These are phyloP conservation scores for Lippia alba DNA, from an alignment of 305 asterid species.

Conservation along the genomic window DNA sequence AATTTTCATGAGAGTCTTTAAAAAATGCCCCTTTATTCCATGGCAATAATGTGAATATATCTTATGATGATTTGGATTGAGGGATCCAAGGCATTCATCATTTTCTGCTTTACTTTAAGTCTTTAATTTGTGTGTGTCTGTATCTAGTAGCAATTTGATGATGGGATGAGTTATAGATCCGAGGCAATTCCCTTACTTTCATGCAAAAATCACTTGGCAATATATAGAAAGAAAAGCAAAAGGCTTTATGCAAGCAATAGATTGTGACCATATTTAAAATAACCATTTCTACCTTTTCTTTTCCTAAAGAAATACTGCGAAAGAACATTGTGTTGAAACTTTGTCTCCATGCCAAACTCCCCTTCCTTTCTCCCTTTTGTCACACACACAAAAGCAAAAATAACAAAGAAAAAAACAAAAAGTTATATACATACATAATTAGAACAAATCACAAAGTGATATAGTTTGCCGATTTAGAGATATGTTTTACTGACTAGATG, in stretches of 20 bases:
- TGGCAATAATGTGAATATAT: slow-evolving; percentile 41
- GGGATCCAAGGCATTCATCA: slow-evolving; percentile 65
- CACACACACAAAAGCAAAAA: slow-evolving; percentile 36
- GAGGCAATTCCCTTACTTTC: slow-evolving; percentile 69
- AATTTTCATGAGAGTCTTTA: no score
- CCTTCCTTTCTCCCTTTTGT: slow-evolving; percentile 25
- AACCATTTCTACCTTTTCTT: slow-evolving; percentile 51
- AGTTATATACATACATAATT: no score
- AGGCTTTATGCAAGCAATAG: slow-evolving; percentile 49
- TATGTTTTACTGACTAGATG: no score
- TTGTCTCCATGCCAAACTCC: slow-evolving; percentile 68
- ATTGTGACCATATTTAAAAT: slow-evolving; percentile 64
- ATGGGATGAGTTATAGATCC: slow-evolving; percentile 56
- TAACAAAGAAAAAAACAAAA: no score
- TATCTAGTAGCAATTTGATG: slow-evolving; percentile 24
- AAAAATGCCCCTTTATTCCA: no score
- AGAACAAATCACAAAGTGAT: no score
- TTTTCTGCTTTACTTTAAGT: not conserved
- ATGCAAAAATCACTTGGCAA: slow-evolving; percentile 61
- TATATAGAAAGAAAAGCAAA: slow-evolving; percentile 44
- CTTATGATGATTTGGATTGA: slow-evolving; percentile 47
- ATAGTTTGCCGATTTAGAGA: no score
- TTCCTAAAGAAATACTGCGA: slow-evolving; percentile 72
- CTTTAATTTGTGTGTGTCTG: not conserved
- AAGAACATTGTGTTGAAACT: slow-evolving; percentile 86